Base-by-base conservation (phyloP, 1,284 basidiomycete species). In the Sanghuangporus sanghuang region DNA sequence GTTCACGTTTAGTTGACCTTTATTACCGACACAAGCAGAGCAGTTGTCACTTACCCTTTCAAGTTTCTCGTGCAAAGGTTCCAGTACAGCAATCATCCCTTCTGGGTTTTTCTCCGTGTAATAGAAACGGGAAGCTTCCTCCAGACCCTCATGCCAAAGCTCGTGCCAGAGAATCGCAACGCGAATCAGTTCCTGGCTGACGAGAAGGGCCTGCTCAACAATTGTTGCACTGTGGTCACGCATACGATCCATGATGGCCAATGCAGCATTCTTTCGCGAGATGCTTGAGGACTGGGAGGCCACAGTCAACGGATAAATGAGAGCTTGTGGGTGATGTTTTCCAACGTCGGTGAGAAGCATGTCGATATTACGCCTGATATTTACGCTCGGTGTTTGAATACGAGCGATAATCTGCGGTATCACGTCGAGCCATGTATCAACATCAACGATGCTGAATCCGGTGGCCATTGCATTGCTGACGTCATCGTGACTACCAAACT, bases 81-180 rank as follows among this genome's bases (percentile, higher is more conserved):
- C 95, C 64, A 99, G 77, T 18, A 89, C 92, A 39, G 90, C 90
- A 72, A 98, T 98, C 97, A 99, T 99, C 16, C 92, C 97, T 68
- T 96, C 93, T n/a, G 96, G 92, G 74, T 99, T 98, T 74, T 96
- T 94, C 71, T 99, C 97, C 18, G 95, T 97, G 79, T 96, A 99
- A 79, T 96, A 99, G 57, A 96, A 80, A 59, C 97, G 86, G 11
- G 96, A 98, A 2, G 97, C 97, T 75, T 99, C 97, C 77, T 99
- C 97, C 23, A 99, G 81, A 12, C 95, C 96, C 78, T 99, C 97
- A 71, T 98, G 95, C 97, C 97, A 99, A 71, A 97, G 82, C 75
- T 99, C 97, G 71, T 99, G 96, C 97, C 97, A 99, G 18, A 99
- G 79, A 67, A 99, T 99, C 2, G 97, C 97, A 3, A 98, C 95